phyloP scores from a whole-genome alignment of 148 eudicot genomes.

The Persicaria maculosa region DNA sequence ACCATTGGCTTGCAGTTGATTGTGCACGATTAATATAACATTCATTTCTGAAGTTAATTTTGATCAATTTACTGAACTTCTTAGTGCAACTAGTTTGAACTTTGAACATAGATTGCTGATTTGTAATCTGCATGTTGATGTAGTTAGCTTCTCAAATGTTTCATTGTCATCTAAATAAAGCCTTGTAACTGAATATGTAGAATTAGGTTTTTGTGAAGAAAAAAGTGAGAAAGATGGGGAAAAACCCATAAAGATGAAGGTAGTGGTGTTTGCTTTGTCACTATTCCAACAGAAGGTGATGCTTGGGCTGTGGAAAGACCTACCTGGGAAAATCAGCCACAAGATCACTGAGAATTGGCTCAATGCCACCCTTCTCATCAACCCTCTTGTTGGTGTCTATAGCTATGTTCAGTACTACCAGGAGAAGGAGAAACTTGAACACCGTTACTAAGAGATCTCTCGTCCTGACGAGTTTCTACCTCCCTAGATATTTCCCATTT shows the following conservation, averaged over 20 bases:
- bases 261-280: constrained; percentile 75
- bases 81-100: neutral
- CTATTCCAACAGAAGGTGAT: constrained; percentile 94
- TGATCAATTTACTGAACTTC: neutral
- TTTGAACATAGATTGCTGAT: neutral
- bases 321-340: constrained; percentile 58
- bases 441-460: constrained; percentile 43
- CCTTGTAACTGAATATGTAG: no score
- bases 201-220: neutral
- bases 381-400: constrained; percentile 65
- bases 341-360: constrained; percentile 82
- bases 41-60: no score
- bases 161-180: neutral
- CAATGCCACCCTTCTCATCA: constrained; percentile 53
- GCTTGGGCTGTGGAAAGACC: constrained; percentile 87
- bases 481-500: neutral
- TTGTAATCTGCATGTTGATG: neutral
- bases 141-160: neutral
- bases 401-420: constrained; percentile 51
- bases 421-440: constrained; percentile 67
- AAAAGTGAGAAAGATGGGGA: constrained; percentile 41
- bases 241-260: constrained; percentile 73
- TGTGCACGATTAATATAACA: neutral
- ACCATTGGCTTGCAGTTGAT: neutral
- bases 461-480: neutral